Percentiles rank a stretch among this genome's conserved stretches.
Conservation (phyloP, 2,329 filamentous ascomycete species). For the Trichophaea hybrida region DNA sequence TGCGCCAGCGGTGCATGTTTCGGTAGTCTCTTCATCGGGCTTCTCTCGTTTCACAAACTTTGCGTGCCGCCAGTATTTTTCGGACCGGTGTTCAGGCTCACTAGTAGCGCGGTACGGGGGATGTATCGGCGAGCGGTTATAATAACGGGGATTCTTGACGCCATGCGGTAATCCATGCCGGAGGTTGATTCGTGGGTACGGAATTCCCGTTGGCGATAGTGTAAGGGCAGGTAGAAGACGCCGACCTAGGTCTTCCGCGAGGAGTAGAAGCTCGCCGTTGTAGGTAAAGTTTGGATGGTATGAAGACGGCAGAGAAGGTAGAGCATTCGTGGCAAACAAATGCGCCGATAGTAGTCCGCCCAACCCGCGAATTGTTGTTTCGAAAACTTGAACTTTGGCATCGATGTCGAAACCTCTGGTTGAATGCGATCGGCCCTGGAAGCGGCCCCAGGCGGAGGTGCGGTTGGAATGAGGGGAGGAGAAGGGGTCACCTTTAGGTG, state of each 20-base stretch:
- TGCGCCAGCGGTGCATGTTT: slow-evolving; percentile 94
- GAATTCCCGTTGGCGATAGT: slow-evolving; percentile 66
- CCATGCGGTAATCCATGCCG: slow-evolving; percentile 53
- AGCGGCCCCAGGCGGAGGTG: slow-evolving; percentile 17
- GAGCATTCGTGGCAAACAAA: slow-evolving; percentile 76
- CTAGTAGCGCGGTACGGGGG: slow-evolving; percentile 6
- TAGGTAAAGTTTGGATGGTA: slow-evolving; percentile 46
- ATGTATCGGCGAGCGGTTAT: slow-evolving; percentile 37
- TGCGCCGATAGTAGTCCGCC: slow-evolving; percentile 87
- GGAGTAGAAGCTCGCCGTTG: slow-evolving; percentile 75
- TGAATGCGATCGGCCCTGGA: slow-evolving; percentile 16
- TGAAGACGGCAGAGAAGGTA: slow-evolving; percentile 68
- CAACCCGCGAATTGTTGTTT: slow-evolving; percentile 87
- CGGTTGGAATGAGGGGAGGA: background rate
- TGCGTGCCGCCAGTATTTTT: slow-evolving; percentile 33
- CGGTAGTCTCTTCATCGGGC: slow-evolving; percentile 58
- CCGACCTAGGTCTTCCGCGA: slow-evolving; percentile 72
- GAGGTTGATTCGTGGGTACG: slow-evolving; percentile 87
- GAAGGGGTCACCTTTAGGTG: slow-evolving; percentile 9
- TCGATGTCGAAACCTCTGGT: slow-evolving; percentile 75
- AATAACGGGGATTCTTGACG: slow-evolving; percentile 56
- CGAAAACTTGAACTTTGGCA: slow-evolving; percentile 86
- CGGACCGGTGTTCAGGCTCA: slow-evolving; percentile 12
- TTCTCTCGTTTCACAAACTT: slow-evolving; percentile 30
- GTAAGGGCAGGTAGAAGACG: slow-evolving; percentile 84